Conservation (phyloP, 2,329 filamentous ascomycete genomes). For the Nemania diffusa region DNA sequence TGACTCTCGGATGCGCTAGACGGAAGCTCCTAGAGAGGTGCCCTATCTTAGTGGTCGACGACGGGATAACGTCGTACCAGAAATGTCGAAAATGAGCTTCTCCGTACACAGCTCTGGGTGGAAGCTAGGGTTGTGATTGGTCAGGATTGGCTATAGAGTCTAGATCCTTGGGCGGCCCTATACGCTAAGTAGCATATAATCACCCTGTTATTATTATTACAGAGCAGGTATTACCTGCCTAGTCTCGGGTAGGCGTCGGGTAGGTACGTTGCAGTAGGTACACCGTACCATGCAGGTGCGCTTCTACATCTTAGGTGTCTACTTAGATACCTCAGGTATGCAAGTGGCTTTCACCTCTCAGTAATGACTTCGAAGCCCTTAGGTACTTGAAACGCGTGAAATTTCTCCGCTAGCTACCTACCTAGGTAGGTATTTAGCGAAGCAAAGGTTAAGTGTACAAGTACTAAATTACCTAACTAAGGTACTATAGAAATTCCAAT, state of each 20-base stretch:
- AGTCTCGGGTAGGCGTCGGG: not conserved
- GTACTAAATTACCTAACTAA: no score
- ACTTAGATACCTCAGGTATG: no score
- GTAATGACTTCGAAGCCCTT: no score
- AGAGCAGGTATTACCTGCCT: not conserved
- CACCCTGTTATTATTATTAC: not conserved
- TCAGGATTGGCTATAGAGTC: not conserved
- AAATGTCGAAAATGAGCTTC: conserved; percentile 5
- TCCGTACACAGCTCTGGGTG: not conserved
- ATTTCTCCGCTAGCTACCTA: no score
- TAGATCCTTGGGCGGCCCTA: not conserved
- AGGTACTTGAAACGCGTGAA: no score
- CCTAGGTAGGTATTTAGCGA: no score
- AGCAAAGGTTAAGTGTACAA: not conserved
- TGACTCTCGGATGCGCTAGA: not conserved
- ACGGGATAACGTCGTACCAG: conserved; percentile 9
- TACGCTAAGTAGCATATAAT: not conserved
- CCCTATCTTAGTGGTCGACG: conserved; percentile 12
- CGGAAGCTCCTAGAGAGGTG: not conserved
- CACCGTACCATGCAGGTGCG: not conserved
- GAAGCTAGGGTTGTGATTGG: conserved; percentile 16
- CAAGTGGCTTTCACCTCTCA: no score
- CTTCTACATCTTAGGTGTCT: no score
- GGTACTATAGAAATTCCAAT: no score
- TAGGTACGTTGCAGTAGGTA: not conserved